These are phyloP conservation scores for Syzygium syzygioides DNA, from an alignment of 441 rosid genomes.

Conservation along the genomic window DNA sequence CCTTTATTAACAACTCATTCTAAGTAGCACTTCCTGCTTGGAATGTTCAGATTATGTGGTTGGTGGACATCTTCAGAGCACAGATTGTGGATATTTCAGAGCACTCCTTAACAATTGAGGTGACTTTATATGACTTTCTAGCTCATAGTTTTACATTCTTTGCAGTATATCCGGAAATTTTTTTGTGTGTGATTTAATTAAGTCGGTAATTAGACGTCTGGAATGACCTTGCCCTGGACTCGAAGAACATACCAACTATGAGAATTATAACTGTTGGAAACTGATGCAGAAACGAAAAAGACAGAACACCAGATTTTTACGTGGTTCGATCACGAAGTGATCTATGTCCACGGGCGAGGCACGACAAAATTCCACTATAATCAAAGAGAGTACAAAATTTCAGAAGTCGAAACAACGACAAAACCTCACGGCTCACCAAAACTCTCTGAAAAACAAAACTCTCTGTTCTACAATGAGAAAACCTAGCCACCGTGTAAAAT, in stretches of 20 bases:
- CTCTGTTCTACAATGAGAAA: too few species aligned
- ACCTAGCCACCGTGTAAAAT: too few species aligned
- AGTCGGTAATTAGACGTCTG: background rate
- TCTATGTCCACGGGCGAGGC: too few species aligned
- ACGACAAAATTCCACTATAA: too few species aligned
- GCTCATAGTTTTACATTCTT: background rate
- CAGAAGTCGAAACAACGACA: too few species aligned
- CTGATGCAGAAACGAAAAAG: too few species aligned
- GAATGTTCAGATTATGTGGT: constrained; percentile 72
- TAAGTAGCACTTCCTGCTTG: constrained; percentile 1
- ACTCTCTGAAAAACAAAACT: too few species aligned
- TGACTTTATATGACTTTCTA: constrained; percentile 13
- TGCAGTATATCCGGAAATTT: background rate
- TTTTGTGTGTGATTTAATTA: background rate
- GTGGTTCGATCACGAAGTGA: too few species aligned
- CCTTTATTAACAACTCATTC: background rate
- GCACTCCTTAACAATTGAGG: constrained; percentile 77
- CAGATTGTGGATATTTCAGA: constrained; percentile 86
- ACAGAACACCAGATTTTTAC: too few species aligned
- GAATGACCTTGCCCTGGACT: background rate
- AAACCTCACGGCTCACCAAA: too few species aligned
- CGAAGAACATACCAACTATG: background rate
- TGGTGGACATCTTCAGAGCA: constrained; percentile 88
- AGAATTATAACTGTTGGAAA: too few species aligned
- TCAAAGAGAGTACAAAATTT: too few species aligned